Evolutionary conservation across 2,329 filamentous ascomycete species (phyloP), one percentile per base, ranked within the genome.

Genomic region (Thielaviopsis populi): DNA sequence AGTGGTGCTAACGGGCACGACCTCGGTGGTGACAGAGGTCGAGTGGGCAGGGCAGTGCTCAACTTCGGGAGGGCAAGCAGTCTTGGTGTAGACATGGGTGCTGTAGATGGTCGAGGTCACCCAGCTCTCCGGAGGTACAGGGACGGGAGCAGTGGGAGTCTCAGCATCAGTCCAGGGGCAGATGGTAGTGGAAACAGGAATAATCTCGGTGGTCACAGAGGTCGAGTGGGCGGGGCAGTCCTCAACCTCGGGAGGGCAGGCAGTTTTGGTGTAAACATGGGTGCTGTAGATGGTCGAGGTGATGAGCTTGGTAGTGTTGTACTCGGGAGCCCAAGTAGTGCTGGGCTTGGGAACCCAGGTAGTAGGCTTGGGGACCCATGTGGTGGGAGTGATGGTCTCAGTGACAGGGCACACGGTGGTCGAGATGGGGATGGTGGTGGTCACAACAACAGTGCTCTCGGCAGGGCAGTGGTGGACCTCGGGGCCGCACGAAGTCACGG

Each of bases 261-360:
- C 78, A 72, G 80, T 85, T 78, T 85, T 76, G 74, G 83, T 85
- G 69, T 81, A 74, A 70, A 81, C 73, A 72, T 79, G 75, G 70
- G 82, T 84, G 73, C 76, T 73, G 77, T 79, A 83, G 75, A 81
- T 76, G 71, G 81, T 78, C 61, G 73, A 74, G 68, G 76, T 75
- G 37, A 69, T 69, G 62, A 61, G 37, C 22, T 46, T 22, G 59
- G 41, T 46, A 13, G 48, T 54, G 24, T 54, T 27, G 41, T 13
- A n/a, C 41, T 43, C 17, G 41, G 41, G 41, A 11, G 50, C 50
- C 15, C 24, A 30, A 17, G 50, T 27, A 17, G 50, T n/a, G 15
- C 5, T 27, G 22, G 46, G 19, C 22, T 0, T 5, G 11, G 46
- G 46, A 13, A 13, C n/a, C 46, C 50, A 54, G 1, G 50, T 33